Evolutionary conservation across 1,139 yeast species (phyloP), one percentile per base, ranked within the genome.

Genomic region (Yamadazyma triangularis): DNA sequence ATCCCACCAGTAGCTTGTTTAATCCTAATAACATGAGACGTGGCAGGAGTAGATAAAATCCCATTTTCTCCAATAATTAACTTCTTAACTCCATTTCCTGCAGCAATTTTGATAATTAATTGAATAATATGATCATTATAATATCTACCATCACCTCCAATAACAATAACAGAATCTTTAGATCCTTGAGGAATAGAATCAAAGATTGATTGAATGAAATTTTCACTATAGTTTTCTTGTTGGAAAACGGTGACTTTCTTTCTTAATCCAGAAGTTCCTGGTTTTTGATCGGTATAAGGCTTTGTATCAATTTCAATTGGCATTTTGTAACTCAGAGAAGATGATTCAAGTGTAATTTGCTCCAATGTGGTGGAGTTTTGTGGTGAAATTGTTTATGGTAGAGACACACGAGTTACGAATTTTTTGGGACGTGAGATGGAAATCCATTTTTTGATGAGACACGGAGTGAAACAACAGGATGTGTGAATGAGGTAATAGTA

Each of bases 131-230:
- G 71, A 47, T 79, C 85, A 53, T 89, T 89, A 65, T 86, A 91
- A 68, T 69, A 91, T 47, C 98, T 79, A 32, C 98, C 98, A 56
- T 91, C 98, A 38, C 98, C 98, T 35, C 98, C 98, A 44, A 91
- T 79, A 4, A 89, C 96, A 41, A 91, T 69, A 4, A 85, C 79
- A 4, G 96, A 70, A 39, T 67, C 84, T 34, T 73, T 38, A 7
- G 80, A 63, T 19, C 96, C 96, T 56, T 89, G 96, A 11, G 97
- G 98, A 47, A 91, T 89, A 25, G 96, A 77, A 35, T 77, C 76
- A 36, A 91, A 60, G 42, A 87, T 74, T 13, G 96, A 76, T 58
- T 91, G 98, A 42, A 91, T 75, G 62, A 91, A 91, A 66, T 91
- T 91, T 58, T 91, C 98, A 2, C 95, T 83, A 62, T 91, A 91